Evolutionary conservation across 2,329 filamentous ascomycete species (phyloP), one percentile per base, ranked within the genome.

Genomic region (Clarireedia sp.): DNA sequence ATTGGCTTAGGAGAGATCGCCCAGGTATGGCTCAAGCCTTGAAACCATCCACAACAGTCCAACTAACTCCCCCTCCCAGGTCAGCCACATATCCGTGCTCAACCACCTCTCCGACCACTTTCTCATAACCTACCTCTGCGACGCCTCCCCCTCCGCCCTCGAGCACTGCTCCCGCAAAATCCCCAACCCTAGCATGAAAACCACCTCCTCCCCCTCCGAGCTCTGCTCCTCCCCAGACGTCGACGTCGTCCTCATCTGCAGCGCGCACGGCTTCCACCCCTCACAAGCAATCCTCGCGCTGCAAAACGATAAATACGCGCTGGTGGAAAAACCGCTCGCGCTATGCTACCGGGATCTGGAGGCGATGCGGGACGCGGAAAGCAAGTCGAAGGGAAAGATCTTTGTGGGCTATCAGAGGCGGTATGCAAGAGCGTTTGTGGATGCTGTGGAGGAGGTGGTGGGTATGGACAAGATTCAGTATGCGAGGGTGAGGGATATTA

Each of bases 361-460:
- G 24, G 64, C 68, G 0, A 75, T 86, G 21, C 68, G 77, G 29
- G 74, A 70, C 0, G 80, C 80, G 0, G 77, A 82, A 63, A 66
- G 68, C 17, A 61, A 57, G 1, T 72, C 73, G 0, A 62, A 66
- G 10, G 74, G 72, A 0, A 61, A 58, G 29, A 73, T 83, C 2
- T 80, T 85, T 62, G 78, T 86, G 0, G 81, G 80, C 2, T 82
- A 79, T 54, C 82, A 82, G 73, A 71, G 82, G 19, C 73, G 82
- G n/a, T 83, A 83, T 62, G 81, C 82, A 0, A 68, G 76, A 0
- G 73, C 75, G 0, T 83, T 83, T 59, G 67, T 72, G 0, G 72
- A 78, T 23, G 75, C 78, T 0, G 73, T 84, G 41, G 70, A 75
- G 57, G 81, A 85, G 59, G 69, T 85, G 0, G 74, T 70, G 0